These are phyloP conservation scores for Trichoderma breve DNA, from an alignment of 2,329 filamentous ascomycete species.

Conservation along the genomic window DNA sequence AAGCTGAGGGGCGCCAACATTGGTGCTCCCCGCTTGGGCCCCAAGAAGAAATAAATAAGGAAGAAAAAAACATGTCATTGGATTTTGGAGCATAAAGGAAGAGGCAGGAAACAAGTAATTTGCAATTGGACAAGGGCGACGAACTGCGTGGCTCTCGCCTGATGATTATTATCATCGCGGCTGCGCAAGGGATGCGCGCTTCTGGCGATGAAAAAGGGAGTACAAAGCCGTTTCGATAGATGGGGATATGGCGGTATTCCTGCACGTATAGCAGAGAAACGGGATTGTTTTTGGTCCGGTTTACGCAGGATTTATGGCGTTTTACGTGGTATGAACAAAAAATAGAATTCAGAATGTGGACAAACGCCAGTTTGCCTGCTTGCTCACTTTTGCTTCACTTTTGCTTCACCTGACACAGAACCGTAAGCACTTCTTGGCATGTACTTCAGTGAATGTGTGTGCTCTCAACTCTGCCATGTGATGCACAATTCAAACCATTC, in stretches of 20 bases:
- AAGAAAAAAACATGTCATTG: not conserved
- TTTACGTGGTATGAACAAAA: constrained; percentile 19
- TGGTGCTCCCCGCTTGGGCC: constrained; percentile 30
- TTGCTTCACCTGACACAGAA: constrained; percentile 3
- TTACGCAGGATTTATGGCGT: constrained; percentile 20
- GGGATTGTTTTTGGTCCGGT: constrained; percentile 14
- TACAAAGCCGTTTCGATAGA: constrained; percentile 17
- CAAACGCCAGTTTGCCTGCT: constrained; percentile 5
- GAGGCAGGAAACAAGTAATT: not conserved
- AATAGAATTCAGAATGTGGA: constrained; percentile 16
- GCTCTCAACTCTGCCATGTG: not conserved
- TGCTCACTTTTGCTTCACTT: constrained; percentile 19
- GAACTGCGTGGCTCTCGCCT: not conserved
- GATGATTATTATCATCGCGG: not conserved
- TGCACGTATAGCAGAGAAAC: constrained; percentile 18
- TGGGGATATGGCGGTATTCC: constrained; percentile 10
- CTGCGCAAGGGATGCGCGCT: constrained; percentile 2
- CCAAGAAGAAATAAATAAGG: constrained; percentile 58
- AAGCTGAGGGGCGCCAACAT: constrained; percentile 68
- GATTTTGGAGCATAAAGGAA: not conserved
- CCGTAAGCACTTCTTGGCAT: not conserved
- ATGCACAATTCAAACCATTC: not conserved
- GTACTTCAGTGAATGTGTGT: not conserved
- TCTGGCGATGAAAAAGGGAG: not conserved
- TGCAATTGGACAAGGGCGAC: not conserved